Percentiles rank a stretch among this genome's conserved stretches.
Evolutionary conservation across 2,329 filamentous ascomycete species (phyloP).

Genomic region (Ophiostoma perfectum): DNA sequence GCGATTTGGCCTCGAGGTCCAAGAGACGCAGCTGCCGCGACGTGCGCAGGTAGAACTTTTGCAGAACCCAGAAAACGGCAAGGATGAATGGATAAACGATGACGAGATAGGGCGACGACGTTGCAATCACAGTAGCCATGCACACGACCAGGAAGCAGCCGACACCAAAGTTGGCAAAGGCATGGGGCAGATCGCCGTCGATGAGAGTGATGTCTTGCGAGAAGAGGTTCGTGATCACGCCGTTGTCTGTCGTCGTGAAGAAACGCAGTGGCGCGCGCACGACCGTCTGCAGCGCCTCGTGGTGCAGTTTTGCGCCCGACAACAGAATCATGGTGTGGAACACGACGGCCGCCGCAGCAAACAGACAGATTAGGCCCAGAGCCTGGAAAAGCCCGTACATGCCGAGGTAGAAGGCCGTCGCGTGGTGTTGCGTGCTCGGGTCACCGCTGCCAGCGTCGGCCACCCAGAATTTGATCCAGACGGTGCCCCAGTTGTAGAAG

Average conservation of each 20-base stretch:
- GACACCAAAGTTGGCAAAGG: slow-evolving; percentile 29
- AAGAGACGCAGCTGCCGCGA: slow-evolving; percentile 56
- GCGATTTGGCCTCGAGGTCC: slow-evolving; percentile 57
- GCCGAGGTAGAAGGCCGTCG: slow-evolving; percentile 32
- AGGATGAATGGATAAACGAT: slow-evolving; percentile 47
- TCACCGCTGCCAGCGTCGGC: slow-evolving; percentile 24
- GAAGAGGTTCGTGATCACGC: slow-evolving; percentile 37
- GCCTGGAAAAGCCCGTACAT: slow-evolving; percentile 31
- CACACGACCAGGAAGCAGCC: slow-evolving; percentile 28
- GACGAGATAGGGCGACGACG: slow-evolving; percentile 30
- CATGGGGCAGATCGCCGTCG: slow-evolving; percentile 36
- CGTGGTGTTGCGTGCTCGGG: slow-evolving; percentile 19
- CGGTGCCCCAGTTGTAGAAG: slow-evolving; percentile 28
- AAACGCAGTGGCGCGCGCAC: slow-evolving; percentile 34
- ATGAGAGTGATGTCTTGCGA: slow-evolving; percentile 41
- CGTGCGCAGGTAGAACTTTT: slow-evolving; percentile 55
- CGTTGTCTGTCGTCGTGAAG: slow-evolving; percentile 36
- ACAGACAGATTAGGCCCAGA: slow-evolving; percentile 17
- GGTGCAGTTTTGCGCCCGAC: slow-evolving; percentile 30
- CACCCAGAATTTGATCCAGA: slow-evolving; percentile 34
- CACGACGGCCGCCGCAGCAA: slow-evolving; percentile 2
- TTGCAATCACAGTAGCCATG: slow-evolving; percentile 32
- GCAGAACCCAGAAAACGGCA: slow-evolving; percentile 44
- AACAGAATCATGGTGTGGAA: slow-evolving; percentile 27
- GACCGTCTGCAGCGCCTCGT: slow-evolving; percentile 32